Percentiles rank a stretch among this genome's conserved stretches.
Conservation (phyloP, 139 green algal genomes). For the Eudorina sp. region DNA sequence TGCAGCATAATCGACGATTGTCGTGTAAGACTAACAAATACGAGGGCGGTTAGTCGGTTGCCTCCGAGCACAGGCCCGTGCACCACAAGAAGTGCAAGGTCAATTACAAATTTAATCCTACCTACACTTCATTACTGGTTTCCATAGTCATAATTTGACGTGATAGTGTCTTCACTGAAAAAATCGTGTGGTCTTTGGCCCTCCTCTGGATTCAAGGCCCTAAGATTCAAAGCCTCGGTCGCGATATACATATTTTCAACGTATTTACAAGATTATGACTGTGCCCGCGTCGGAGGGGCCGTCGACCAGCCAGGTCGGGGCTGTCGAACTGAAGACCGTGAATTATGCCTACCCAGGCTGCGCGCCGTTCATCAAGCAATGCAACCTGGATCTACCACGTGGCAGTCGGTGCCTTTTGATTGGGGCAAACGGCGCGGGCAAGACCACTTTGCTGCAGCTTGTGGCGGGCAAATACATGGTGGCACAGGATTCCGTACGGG, state of each 20-base stretch:
- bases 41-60: too few species aligned
- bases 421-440: constrained; percentile 96
- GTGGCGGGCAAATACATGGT: constrained; percentile 98
- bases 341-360: constrained; percentile 59
- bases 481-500: constrained; percentile 72
- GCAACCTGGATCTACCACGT: constrained; percentile 75
- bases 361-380: constrained; percentile 64
- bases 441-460: constrained; percentile 93
- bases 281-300: too few species aligned
- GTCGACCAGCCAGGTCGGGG: constrained; percentile 7
- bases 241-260: not conserved
- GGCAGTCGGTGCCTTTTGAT: constrained; percentile 91
- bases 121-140: not conserved
- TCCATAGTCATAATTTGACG: not conserved
- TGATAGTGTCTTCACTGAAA: not conserved
- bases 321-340: not conserved
- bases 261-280: too few species aligned
- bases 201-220: too few species aligned
- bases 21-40: too few species aligned
- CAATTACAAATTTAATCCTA: not conserved
- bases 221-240: too few species aligned
- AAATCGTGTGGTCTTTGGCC: not conserved
- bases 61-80: too few species aligned
- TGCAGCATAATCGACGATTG: too few species aligned
- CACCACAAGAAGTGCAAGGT: too few species aligned